Evolutionary conservation across 805 yeast species (phyloP), one percentile per base, ranked within the genome.

Genomic region (Naumovozyma dairenensis): DNA sequence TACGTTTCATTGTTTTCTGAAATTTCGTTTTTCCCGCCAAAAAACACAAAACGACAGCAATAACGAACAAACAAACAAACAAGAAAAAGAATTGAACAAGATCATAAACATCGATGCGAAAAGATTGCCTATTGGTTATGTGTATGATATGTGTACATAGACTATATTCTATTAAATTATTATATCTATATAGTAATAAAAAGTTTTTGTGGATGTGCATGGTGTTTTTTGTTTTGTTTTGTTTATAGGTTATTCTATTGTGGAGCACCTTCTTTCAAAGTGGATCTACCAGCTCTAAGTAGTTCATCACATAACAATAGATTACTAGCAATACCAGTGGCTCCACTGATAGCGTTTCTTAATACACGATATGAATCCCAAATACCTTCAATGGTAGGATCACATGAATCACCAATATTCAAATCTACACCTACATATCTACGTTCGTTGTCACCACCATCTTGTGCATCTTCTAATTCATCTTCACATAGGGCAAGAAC

Each of bases 321-420:
- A 57, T 92, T 92, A 43, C 92, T 78, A 1, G 98, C 89, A 51
- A 92, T 92, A 34, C 96, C 94, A 1, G 93, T 80, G 25, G 97
- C 95, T 29, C 94, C 78, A 32, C 86, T 76, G 34, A 92, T 67
- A 7, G 95, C 94, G 57, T 92, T 92, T 65, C 98, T 77, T 39
- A 92, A 65, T 25, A 92, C 98, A 45, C 98, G 70, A 66, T 74
- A 92, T 17, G 94, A 82, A 62, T 92, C 99, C 94, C 96, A 92
- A 38, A 92, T 75, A 40, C 98, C 98, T 55, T 84, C 95, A 34
- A 82, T 71, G 6, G 84, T 71, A 31, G 98, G 96, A 54, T 89
- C 96, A 73, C 89, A 78, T 32, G 96, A 92, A 55, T 87, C 96
- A 25, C 99, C 99, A 8, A 89, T 71, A 40, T 73, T 74, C 45